Conservation (phyloP, 1,284 basidiomycete species). For the Macrocystidia cucumis region DNA sequence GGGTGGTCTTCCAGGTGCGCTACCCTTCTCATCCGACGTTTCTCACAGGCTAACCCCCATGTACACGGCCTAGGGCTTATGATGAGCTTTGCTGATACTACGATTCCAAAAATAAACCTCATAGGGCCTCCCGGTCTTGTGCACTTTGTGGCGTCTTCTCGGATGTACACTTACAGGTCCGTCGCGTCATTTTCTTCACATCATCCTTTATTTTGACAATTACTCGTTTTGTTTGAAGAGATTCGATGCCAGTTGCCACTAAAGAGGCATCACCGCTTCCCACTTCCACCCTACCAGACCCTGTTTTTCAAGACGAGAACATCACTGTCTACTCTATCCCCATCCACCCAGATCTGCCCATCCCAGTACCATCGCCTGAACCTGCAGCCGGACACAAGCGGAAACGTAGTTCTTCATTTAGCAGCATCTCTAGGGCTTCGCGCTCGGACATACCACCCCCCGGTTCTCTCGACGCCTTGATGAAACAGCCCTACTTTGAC, state of each 20-base stretch:
- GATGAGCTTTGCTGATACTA: slow-evolving; percentile 78
- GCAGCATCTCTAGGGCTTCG: slow-evolving; percentile 27
- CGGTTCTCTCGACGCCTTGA: slow-evolving; percentile 12
- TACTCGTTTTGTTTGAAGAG: slow-evolving; percentile 23
- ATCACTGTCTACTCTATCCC: slow-evolving; percentile 60
- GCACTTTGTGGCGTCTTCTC: slow-evolving; percentile 69
- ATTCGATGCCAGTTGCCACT: slow-evolving; percentile 38
- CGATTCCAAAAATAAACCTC: slow-evolving; percentile 49
- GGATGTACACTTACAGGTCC: slow-evolving; percentile 56
- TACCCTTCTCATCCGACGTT: neutral
- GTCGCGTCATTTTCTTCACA: slow-evolving; percentile 10
- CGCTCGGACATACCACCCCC: slow-evolving; percentile 10
- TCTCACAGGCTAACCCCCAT: no score
- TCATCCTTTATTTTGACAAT: slow-evolving; percentile 33
- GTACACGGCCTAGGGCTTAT: slow-evolving; percentile 61
- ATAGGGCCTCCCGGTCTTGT: slow-evolving; percentile 68
- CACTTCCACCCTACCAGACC: slow-evolving; percentile 17
- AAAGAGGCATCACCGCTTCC: slow-evolving; percentile 33
- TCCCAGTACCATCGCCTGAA: neutral
- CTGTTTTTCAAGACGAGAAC: slow-evolving; percentile 56
- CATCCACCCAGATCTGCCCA: slow-evolving; percentile 17
- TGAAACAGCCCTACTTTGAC: slow-evolving; percentile 23
- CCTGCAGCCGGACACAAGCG: slow-evolving; percentile 27
- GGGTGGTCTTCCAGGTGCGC: slow-evolving; percentile 66
- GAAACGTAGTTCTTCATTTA: slow-evolving; percentile 31